phyloP scores from a whole-genome alignment of 2,329 filamentous ascomycete genomes.

The Aspergillus cejpii region DNA sequence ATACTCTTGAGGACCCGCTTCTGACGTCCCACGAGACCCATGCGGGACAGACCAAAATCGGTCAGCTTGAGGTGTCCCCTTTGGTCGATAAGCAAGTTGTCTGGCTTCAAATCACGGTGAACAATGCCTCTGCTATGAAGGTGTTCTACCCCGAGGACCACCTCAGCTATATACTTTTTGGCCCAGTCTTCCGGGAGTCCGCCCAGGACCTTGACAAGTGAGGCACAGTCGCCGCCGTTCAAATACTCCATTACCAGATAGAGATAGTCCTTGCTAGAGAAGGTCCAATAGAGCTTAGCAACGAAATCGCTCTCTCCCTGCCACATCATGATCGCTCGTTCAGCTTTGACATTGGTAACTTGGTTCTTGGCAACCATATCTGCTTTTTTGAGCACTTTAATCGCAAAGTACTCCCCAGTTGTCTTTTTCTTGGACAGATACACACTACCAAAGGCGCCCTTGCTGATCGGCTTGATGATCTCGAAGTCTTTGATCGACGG shows the following conservation, averaged over 20 bases:
- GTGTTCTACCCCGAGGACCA: conserved; percentile 94
- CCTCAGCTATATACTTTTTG: conserved; percentile 93
- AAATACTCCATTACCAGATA: conserved; percentile 99
- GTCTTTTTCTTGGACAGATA: conserved; percentile 98
- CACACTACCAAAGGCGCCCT: conserved; percentile 95
- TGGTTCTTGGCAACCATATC: conserved; percentile 99
- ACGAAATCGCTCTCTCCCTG: conserved; percentile 99
- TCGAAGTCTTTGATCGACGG: conserved; percentile 99
- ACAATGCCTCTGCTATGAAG: conserved; percentile 91
- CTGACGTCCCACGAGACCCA: conserved; percentile 93
- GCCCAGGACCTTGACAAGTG: conserved; percentile 87
- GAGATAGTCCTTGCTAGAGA: conserved; percentile 97
- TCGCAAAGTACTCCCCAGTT: conserved; percentile 95
- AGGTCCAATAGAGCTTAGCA: conserved; percentile 98
- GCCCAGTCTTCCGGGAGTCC: conserved; percentile 95
- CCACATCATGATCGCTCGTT: conserved; percentile 99
- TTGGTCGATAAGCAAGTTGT: conserved; percentile 94
- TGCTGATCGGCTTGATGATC: conserved; percentile 98
- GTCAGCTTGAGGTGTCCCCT: conserved; percentile 95
- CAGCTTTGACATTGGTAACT: conserved; percentile 97
- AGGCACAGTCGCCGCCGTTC: conserved; percentile 94
- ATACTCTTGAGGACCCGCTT: conserved; percentile 78
- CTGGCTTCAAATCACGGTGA: conserved; percentile 92
- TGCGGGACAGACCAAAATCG: conserved; percentile 92
- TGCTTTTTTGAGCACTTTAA: conserved; percentile 98